A percentile compares a stretch with the other conserved stretches of the same genome.
Evolutionary conservation across 306 rosid species (phyloP).

Genomic region (Potentilla sterilis): DNA sequence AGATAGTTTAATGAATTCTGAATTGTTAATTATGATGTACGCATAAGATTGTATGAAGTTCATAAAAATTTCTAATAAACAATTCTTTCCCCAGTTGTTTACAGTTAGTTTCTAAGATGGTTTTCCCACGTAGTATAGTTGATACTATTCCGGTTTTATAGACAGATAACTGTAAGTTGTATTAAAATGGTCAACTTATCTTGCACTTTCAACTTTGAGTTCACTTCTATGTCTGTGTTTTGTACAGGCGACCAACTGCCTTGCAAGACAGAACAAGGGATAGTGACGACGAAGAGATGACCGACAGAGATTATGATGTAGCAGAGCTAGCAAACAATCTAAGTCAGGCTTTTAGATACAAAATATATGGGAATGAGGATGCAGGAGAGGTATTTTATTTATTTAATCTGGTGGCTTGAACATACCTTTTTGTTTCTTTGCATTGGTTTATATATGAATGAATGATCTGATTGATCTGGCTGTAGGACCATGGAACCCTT

Average conservation of each 20-base stretch:
- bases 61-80: neutral
- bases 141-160: neutral
- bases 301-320: constrained; percentile 89
- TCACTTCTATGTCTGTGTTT: constrained; percentile 16
- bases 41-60: neutral
- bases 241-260: constrained; percentile 87
- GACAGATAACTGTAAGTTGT: neutral
- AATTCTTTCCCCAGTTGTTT: neutral
- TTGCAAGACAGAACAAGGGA: constrained; percentile 96
- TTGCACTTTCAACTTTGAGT: constrained; percentile 3
- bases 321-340: constrained; percentile 91
- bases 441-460: constrained; percentile 1
- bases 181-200: neutral
- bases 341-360: constrained; percentile 89
- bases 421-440: neutral
- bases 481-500: constrained; percentile 71
- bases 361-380: constrained; percentile 91
- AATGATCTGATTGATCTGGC: constrained; percentile 34
- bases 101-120: neutral
- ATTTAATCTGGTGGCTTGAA: neutral
- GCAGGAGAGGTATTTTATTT: constrained; percentile 68
- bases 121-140: neutral
- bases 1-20: neutral
- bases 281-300: constrained; percentile 90
- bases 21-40: neutral